These are phyloP conservation scores for Tulasnella sp. DNA, from an alignment of 768 basidiomycete genomes.

Conservation along the genomic window DNA sequence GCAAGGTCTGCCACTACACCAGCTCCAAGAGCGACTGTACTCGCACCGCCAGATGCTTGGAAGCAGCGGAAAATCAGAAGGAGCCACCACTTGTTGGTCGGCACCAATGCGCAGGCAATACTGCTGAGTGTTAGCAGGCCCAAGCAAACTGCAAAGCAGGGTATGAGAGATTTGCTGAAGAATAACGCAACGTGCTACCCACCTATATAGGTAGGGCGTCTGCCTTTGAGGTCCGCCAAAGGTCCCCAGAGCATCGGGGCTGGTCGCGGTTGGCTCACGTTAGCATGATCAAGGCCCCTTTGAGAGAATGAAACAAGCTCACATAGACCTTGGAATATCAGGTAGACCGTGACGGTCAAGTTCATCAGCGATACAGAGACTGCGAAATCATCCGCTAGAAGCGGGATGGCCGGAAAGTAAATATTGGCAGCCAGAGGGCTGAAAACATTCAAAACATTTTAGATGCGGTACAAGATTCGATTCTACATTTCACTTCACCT, in stretches of 20 bases:
- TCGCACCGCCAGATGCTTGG: constrained; percentile 78
- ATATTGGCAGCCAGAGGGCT: constrained; percentile 43
- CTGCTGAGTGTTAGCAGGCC: constrained; percentile 66
- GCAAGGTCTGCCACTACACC: constrained; percentile 82
- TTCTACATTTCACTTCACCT: background rate
- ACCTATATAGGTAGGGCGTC: constrained; percentile 36
- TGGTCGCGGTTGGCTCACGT: background rate
- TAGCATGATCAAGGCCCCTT: background rate
- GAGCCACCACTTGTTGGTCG: constrained; percentile 71
- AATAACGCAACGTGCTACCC: background rate
- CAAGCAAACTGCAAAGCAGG: constrained; percentile 59
- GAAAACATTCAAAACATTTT: background rate
- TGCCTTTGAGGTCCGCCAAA: constrained; percentile 35
- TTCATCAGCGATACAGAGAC: constrained; percentile 41
- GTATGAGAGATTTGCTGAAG: background rate
- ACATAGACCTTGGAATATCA: constrained; percentile 37
- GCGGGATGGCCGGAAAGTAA: constrained; percentile 44
- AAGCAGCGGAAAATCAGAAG: constrained; percentile 78
- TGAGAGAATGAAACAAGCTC: background rate
- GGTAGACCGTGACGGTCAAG: constrained; percentile 44
- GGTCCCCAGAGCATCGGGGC: constrained; percentile 44
- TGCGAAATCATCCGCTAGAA: constrained; percentile 41
- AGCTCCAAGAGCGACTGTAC: constrained; percentile 74
- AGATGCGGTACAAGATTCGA: background rate
- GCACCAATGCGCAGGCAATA: constrained; percentile 60